phyloP scores from a whole-genome alignment of 129 eudicot species.

The Tagetes patula region DNA sequence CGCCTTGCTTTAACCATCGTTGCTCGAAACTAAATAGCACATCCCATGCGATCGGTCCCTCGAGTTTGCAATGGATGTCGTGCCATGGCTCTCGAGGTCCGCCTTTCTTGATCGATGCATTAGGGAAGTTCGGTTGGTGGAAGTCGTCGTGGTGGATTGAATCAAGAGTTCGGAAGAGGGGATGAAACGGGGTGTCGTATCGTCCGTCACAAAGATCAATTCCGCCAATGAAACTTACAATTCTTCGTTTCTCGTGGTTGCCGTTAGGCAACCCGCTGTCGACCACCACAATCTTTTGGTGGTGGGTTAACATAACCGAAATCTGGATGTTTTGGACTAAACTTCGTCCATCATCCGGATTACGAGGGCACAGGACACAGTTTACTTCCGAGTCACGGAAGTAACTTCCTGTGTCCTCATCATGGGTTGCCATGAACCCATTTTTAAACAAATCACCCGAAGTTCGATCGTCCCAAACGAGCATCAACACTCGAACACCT shows the following conservation, averaged over 20 bases:
- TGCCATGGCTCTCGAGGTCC: constrained; percentile 98
- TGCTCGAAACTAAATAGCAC: constrained; percentile 79
- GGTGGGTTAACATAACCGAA: constrained; percentile 77
- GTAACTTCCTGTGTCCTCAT: constrained; percentile 62
- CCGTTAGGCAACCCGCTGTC: constrained; percentile 72
- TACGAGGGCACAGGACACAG: constrained; percentile 81
- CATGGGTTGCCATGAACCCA: constrained; percentile 90
- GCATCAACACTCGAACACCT: constrained; percentile 84
- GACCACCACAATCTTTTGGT: constrained; percentile 76
- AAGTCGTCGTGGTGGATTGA: constrained; percentile 72
- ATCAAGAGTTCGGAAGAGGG: constrained; percentile 61
- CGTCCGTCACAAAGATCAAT: constrained; percentile 88
- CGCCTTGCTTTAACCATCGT: constrained; percentile 82
- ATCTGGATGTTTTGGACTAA: constrained; percentile 62
- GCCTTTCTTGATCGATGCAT: constrained; percentile 60
- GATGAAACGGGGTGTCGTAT: constrained; percentile 75
- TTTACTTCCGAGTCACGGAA: constrained; percentile 61
- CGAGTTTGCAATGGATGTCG: constrained; percentile 70
- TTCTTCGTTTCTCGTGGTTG: constrained; percentile 48
- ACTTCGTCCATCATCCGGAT: constrained; percentile 84
- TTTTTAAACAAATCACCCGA: constrained; percentile 59
- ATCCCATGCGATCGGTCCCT: constrained; percentile 86
- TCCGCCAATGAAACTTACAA: constrained; percentile 80
- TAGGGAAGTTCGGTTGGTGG: constrained; percentile 69
- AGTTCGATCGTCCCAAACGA: constrained; percentile 93